Base-by-base conservation (phyloP, 2,329 filamentous ascomycete species). In the Fusarium redolens region DNA sequence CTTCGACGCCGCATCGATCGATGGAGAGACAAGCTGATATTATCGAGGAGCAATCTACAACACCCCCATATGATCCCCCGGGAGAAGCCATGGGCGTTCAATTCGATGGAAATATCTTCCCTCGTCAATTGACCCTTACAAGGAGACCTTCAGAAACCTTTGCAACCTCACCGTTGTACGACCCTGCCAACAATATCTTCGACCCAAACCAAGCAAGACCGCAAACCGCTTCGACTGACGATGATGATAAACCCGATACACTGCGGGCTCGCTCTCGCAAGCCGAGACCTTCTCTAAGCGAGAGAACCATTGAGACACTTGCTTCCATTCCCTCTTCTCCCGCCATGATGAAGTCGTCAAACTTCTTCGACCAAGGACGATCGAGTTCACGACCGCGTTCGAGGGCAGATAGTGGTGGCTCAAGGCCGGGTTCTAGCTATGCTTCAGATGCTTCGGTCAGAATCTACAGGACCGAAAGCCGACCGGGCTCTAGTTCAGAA, bases 261-360 rank as follows among this genome's bases (percentile, higher is more conserved):
- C 63, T 73, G 47, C 78, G 62, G 45, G 56, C 67, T 38, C 76
- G 76, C 15, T 68, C 73, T 35, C 69, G 66, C 30, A 81, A 81
- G 37, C 78, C 82, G 3, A 78, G 83, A 59, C 85, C 88, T 57
- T 95, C 93, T 0, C 85, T 98, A 7, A 91, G 92, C 1, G 95
- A 98, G 76, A 87, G 96, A 65, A 97, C 95, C 1, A 91, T 97
- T 45, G 94, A 97, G 80, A 97, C 94, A 0, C 84, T 98, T 10
- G 88, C 94, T 6, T 89, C 91, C 51, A 85, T 97, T 35, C 93
- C 95, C 1, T 90, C 93, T 0, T 96, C 95, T 1, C 95, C 95
- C 8, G 89, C 89, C 1, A 81, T 92, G 50, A 89, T 90, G 65
- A 89, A 91, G 60, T 85, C 88, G 13, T 94, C 93, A 0, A 90